These are phyloP conservation scores for Grigorovia yakushimaensis DNA, from an alignment of 805 yeast genomes.

Conservation along the genomic window DNA sequence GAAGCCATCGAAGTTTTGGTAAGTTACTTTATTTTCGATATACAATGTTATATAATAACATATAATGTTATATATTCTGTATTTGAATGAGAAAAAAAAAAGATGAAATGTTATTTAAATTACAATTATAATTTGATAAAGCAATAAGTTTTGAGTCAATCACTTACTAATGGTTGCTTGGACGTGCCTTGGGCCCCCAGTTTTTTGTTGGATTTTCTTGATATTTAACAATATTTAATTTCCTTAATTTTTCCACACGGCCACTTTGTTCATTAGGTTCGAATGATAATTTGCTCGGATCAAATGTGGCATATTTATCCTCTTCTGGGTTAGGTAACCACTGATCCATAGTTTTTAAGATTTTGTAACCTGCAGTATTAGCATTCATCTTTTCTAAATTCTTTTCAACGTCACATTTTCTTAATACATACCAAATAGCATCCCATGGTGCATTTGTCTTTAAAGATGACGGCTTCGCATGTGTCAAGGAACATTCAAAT, in stretches of 20 bases:
- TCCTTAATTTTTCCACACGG: slow-evolving; percentile 51
- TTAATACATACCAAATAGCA: slow-evolving; percentile 61
- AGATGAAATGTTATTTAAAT: background rate
- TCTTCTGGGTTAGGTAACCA: slow-evolving; percentile 12
- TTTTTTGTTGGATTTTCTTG: slow-evolving; percentile 88
- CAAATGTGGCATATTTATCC: slow-evolving; percentile 20
- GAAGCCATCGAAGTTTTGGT: background rate
- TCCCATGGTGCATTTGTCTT: slow-evolving; percentile 89
- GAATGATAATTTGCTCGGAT: slow-evolving; percentile 35
- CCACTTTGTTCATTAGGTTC: slow-evolving; percentile 50
- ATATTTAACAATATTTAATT: slow-evolving; percentile 71
- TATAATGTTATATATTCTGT: background rate
- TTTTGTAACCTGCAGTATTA: slow-evolving; percentile 50
- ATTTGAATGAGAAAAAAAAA: background rate
- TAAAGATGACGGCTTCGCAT: slow-evolving; percentile 74
- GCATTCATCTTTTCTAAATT: slow-evolving; percentile 31
- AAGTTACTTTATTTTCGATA: background rate
- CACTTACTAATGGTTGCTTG: slow-evolving; percentile 23
- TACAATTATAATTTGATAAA: too few relatives aligned
- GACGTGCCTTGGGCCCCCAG: slow-evolving; percentile 96
- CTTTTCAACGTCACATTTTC: slow-evolving; percentile 45
- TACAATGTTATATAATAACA: background rate
- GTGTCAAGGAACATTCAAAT: slow-evolving; percentile 74
- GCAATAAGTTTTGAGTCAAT: background rate
- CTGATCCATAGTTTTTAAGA: slow-evolving; percentile 33